Percentiles rank a stretch among this genome's conserved stretches.
Evolutionary conservation across 2,329 filamentous ascomycete species (phyloP).

Genomic region (Chrysoporthe deuterocubensis): DNA sequence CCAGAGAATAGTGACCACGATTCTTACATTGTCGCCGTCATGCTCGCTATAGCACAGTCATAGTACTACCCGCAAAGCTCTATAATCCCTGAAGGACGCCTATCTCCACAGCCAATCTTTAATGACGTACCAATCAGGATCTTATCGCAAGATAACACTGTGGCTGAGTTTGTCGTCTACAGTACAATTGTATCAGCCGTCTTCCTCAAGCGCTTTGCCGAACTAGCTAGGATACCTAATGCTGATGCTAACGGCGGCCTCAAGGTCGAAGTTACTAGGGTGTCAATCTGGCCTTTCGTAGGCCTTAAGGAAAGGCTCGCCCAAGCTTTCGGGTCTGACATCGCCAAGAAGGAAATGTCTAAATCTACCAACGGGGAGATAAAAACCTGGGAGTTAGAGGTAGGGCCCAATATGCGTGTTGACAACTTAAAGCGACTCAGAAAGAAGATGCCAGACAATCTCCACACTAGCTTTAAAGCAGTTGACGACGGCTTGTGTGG

Average conservation of each 20-base stretch:
- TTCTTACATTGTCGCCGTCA: slow-evolving; percentile 54
- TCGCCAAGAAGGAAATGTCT: slow-evolving; percentile 47
- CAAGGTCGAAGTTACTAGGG: slow-evolving; percentile 51
- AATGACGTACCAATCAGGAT: slow-evolving; percentile 54
- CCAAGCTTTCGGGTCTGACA: slow-evolving; percentile 54
- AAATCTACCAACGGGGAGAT: slow-evolving; percentile 41
- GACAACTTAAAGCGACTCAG: slow-evolving; percentile 40
- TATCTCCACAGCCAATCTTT: slow-evolving; percentile 40
- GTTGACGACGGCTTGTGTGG: neutral
- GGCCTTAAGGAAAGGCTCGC: no score
- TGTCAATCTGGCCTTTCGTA: slow-evolving; percentile 59
- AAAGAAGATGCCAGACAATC: slow-evolving; percentile 41
- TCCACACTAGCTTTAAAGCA: slow-evolving; percentile 47
- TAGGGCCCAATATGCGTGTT: slow-evolving; percentile 31
- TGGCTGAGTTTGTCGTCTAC: slow-evolving; percentile 58
- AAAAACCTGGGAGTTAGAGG: slow-evolving; percentile 50
- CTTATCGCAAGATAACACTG: slow-evolving; percentile 53
- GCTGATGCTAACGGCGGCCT: slow-evolving; percentile 41
- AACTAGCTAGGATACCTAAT: slow-evolving; percentile 46
- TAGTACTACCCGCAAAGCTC: slow-evolving; percentile 49
- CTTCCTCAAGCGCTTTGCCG: slow-evolving; percentile 55
- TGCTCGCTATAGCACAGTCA: slow-evolving; percentile 61
- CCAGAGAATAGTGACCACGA: slow-evolving; percentile 56
- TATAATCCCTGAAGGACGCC: slow-evolving; percentile 28
- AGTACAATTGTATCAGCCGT: slow-evolving; percentile 51